These are phyloP conservation scores for Aspergillus fructus DNA, from an alignment of 2,329 filamentous ascomycete species.

Conservation along the genomic window DNA sequence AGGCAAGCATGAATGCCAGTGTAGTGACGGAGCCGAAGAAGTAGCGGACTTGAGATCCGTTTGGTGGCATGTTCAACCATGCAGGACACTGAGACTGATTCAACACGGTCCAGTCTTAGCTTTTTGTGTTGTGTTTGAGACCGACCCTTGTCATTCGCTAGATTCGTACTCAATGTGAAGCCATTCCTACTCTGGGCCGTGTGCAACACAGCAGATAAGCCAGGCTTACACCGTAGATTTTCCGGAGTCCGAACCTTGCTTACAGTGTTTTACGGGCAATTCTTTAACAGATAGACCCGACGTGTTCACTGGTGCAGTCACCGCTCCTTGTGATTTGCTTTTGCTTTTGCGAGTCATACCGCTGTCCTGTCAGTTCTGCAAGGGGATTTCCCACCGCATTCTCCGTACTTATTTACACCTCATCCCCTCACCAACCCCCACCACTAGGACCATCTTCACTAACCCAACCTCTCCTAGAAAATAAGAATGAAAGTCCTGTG, in stretches of 20 bases:
- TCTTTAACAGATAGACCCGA: not conserved
- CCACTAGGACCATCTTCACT: not conserved
- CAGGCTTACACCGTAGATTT: not conserved
- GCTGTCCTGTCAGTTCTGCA: not conserved
- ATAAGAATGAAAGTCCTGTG: conserved; percentile 33
- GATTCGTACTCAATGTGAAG: not conserved
- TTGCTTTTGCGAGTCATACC: not conserved
- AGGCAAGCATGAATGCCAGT: conserved; percentile 26
- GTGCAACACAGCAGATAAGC: not conserved
- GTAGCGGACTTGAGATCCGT: not conserved
- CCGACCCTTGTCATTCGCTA: conserved; percentile 3
- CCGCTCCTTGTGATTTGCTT: not conserved
- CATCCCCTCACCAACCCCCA: not conserved
- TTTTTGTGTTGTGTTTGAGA: not conserved
- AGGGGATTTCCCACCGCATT: not conserved
- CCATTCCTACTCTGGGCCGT: not conserved
- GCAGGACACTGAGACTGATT: not conserved
- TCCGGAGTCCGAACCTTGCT: conserved; percentile 1
- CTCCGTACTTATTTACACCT: not conserved
- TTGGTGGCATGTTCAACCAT: conserved; percentile 14
- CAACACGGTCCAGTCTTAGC: conserved; percentile 13
- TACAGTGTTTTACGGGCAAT: not conserved
- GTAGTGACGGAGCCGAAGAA: conserved; percentile 22
- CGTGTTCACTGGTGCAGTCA: not conserved
- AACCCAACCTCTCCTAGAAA: not conserved